Evolutionary conservation across 441 rosid genomes (phyloP).

Genomic region (Macaranga tanarius): DNA sequence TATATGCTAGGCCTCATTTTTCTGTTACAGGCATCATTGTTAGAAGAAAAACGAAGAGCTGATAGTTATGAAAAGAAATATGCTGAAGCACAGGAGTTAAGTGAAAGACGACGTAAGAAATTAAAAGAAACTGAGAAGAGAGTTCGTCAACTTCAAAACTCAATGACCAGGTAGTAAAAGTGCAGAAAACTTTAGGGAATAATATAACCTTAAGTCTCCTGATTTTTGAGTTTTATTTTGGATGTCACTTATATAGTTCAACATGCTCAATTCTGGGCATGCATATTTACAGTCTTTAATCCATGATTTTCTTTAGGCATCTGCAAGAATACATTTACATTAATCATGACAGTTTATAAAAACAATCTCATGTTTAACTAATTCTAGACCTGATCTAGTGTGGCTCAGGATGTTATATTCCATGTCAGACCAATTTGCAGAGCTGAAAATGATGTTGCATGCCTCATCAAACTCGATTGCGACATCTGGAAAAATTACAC

Average conservation of each 20-base stretch:
- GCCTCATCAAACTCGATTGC: constrained; percentile 51
- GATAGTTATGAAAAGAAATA: constrained; percentile 63
- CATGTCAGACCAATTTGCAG: constrained; percentile 87
- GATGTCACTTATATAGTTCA: background rate
- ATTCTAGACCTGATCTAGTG: constrained; percentile 68
- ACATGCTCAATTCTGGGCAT: background rate
- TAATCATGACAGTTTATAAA: background rate
- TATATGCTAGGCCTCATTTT: constrained; percentile 8
- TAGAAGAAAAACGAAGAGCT: constrained; percentile 71
- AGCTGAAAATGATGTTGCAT: constrained; percentile 64
- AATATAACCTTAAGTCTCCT: constrained; percentile 14
- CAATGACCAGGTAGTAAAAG: constrained; percentile 75
- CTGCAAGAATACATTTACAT: constrained; percentile 5
- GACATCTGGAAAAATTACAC: constrained; percentile 41
- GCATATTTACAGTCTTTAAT: background rate
- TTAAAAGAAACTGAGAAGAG: constrained; percentile 76
- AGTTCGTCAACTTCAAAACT: constrained; percentile 74
- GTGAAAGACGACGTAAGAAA: constrained; percentile 68
- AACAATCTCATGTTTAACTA: constrained; percentile 34
- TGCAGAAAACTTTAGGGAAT: constrained; percentile 12
- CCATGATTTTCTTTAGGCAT: constrained; percentile 1
- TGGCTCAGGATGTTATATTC: constrained; percentile 83
- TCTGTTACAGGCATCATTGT: constrained; percentile 53
- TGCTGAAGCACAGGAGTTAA: constrained; percentile 57
- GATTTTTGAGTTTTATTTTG: constrained; percentile 5